Percentiles rank a stretch among this genome's conserved stretches.
Evolutionary conservation across 495 filamentous ascomycete species (phyloP).

Genomic region (Tuber magnatum): DNA sequence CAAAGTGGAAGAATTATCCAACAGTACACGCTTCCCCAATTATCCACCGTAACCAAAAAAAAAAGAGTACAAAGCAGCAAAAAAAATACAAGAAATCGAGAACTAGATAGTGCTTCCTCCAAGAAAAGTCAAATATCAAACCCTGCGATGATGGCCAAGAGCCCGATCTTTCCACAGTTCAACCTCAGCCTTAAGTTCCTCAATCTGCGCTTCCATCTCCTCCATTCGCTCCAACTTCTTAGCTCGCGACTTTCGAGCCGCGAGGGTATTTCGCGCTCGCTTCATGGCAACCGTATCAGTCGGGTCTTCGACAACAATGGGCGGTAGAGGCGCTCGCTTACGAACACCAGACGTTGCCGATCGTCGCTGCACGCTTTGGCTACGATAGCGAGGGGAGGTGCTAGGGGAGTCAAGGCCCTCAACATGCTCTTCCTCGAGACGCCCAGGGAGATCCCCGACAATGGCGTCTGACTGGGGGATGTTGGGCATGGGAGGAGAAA

Average conservation of each 20-base stretch:
- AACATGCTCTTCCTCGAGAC: conserved; percentile 45
- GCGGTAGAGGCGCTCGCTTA: conserved; percentile 70
- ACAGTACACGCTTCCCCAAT: not conserved
- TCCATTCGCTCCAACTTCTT: conserved; percentile 67
- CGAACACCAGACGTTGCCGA: conserved; percentile 68
- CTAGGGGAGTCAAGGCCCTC: conserved; percentile 40
- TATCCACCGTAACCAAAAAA: not conserved
- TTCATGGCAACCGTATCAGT: conserved; percentile 68
- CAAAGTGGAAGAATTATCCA: not conserved
- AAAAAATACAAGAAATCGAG: conserved; percentile 6
- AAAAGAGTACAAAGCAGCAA: not conserved
- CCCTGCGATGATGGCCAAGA: conserved; percentile 15
- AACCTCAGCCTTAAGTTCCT: conserved; percentile 48
- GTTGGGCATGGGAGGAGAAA: conserved; percentile 45
- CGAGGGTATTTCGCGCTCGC: conserved; percentile 90
- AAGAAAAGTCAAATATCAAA: conserved; percentile 9
- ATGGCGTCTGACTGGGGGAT: conserved; percentile 40
- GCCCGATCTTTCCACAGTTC: conserved; percentile 46
- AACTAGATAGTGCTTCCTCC: conserved; percentile 16
- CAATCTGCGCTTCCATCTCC: conserved; percentile 53
- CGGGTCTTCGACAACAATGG: conserved; percentile 69
- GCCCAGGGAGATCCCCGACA: conserved; percentile 35
- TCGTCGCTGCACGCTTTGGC: conserved; percentile 51
- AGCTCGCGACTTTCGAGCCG: conserved; percentile 87
- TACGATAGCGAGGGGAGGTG: conserved; percentile 46